phyloP scores from a whole-genome alignment of 2,329 filamentous ascomycete genomes.

The Penicillium sp. region DNA sequence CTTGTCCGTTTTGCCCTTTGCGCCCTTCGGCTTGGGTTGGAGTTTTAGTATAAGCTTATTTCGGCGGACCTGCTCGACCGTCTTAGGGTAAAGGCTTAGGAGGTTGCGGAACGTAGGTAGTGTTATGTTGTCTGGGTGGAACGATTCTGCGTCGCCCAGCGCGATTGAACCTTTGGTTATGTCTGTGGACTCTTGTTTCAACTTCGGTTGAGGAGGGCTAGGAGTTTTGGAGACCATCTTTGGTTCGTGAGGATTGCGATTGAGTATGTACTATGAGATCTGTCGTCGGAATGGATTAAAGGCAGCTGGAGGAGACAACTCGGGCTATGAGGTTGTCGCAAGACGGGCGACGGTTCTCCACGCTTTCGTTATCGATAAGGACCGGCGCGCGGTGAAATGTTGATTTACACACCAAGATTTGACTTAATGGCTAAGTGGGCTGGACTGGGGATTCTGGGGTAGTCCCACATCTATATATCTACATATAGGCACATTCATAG shows the following conservation, averaged over 20 bases:
- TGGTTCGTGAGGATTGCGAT: not conserved
- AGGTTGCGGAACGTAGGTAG: conserved; percentile 27
- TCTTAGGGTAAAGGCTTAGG: conserved; percentile 27
- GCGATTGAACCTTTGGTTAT: not conserved
- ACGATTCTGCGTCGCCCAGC: conserved; percentile 4
- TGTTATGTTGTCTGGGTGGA: conserved; percentile 28
- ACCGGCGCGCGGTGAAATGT: not conserved
- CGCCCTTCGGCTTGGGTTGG: conserved; percentile 19
- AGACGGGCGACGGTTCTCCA: not conserved
- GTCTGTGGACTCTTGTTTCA: not conserved
- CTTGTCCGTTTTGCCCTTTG: conserved; percentile 12
- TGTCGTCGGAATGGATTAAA: no score
- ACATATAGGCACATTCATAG: no score
- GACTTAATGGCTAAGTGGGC: not conserved
- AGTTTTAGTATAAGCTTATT: conserved; percentile 22
- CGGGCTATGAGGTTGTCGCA: not conserved
- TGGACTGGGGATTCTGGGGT: not conserved
- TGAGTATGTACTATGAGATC: not conserved
- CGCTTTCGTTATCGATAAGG: not conserved
- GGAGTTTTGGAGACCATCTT: not conserved
- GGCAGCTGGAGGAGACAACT: no score
- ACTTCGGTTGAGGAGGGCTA: not conserved
- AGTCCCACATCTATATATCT: not conserved
- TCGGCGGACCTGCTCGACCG: conserved; percentile 25
- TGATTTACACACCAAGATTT: not conserved